Conservation (phyloP, 257 asterid genomes). For the Avicennia marina region DNA sequence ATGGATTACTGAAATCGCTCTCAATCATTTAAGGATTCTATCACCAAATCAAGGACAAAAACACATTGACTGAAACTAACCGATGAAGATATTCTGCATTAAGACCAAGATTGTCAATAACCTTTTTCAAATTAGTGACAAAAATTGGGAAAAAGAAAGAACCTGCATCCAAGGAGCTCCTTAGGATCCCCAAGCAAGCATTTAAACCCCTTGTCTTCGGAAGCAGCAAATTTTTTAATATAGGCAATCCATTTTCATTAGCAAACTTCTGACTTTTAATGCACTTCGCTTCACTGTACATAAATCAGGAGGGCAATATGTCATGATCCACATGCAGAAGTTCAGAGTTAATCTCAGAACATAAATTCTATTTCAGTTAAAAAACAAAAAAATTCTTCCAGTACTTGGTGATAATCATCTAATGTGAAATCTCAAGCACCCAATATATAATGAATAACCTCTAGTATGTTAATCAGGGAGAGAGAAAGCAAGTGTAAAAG, state of each 20-base stretch:
- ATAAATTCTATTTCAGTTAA: neutral
- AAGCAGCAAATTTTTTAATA: conserved; percentile 75
- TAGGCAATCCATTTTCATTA: conserved; percentile 69
- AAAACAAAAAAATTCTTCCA: neutral
- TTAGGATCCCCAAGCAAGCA: conserved; percentile 63
- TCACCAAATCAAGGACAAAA: no score
- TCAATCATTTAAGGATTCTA: no score
- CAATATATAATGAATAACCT: neutral
- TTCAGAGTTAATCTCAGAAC: neutral
- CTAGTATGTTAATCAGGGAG: neutral
- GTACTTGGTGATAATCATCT: neutral
- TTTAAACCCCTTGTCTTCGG: conserved; percentile 81
- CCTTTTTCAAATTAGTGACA: no score
- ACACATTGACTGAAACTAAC: no score
- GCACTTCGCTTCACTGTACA: conserved; percentile 81
- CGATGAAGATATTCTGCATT: no score
- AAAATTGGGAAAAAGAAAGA: conserved; percentile 7
- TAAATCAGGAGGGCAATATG: conserved; percentile 12
- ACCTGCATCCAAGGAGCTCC: conserved; percentile 92
- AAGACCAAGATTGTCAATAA: no score
- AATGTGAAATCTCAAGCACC: neutral
- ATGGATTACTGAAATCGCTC: no score
- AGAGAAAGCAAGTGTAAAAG: neutral
- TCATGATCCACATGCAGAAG: conserved; percentile 4
- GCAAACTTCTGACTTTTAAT: conserved; percentile 69